Evolutionary conservation across 2,329 filamentous ascomycete species (phyloP), one percentile per base, ranked within the genome.

Genomic region (Pezicula neosporulosa): DNA sequence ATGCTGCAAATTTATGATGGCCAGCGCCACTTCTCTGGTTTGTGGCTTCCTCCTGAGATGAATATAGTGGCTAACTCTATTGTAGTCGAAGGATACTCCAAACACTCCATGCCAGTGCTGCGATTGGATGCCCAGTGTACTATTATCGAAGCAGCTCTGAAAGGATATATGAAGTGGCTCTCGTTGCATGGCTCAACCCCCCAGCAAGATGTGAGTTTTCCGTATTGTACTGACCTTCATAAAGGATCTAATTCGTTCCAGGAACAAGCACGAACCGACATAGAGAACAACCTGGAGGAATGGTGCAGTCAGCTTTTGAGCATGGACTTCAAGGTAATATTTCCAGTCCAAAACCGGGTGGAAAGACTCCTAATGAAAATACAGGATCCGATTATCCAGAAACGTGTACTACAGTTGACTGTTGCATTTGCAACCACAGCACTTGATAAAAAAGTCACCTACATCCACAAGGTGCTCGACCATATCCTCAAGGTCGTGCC

Each of bases 391-490:
- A 78, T 90, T 56, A 87, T 96, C 56, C 83, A 86, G 55, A 92
- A 94, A 66, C 82, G 91, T 60, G 80, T 90, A 18, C 79, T 96
- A 19, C 89, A 93, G 62, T 77, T 95, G 24, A 83, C 90, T 43
- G 90, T 95, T 39, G 89, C 89, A 37, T 89, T 96, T 65, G 93
- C 90, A 1, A 91, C 89, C 1, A 87, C 84, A 28, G 89, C 88
- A 3, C 76, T 96, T 6, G 85, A 90, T 64, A 86, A 85, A 59
- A 88, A 90, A 50, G 81, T 87, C 6, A 79, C 77, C 35, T 93
- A 97, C 68, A 94, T 96, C 69, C 77, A 97, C 18, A 91, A 89
- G 65, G 89, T 96, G 19, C 78, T 97, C 3, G 90, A 97, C 66
- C 89, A 97, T 67, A 91, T 97, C 56, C 78, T 99, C 36, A 84